Base-by-base conservation (phyloP, 176 grass and related monocot genomes). In the Carex pumila region DNA sequence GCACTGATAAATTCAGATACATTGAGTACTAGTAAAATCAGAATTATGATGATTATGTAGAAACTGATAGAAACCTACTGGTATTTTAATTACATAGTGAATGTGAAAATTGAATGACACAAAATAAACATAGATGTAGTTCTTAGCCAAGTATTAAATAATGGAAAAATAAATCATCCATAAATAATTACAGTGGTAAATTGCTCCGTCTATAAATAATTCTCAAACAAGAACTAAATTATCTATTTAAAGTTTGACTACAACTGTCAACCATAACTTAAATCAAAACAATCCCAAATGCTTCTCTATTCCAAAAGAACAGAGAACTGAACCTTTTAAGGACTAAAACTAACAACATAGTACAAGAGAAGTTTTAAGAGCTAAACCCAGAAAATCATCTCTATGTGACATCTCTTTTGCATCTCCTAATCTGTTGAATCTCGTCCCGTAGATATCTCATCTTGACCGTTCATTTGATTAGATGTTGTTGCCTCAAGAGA, bases 401-500 rank as follows among this genome's bases (percentile, higher is more conserved):
- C 55, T 13, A 18, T n/a, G 12, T 17, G 17, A 56, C 19, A 54
- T 65, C 36, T 18, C 56, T 30, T 85, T 32, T 69, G 82, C 68
- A 84, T 73, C 29, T 21, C 82, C 15, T 37, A 21, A 60, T 71
- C 65, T 81, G 13, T 54, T 12, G 12, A 55, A 67, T 55, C 53
- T 52, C n/a, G 12, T 82, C 31, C 18, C 61, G 66, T 54, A 22
- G 18, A 31, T 19, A 65, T 5, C 39, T 15, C 75, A 12, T 11
- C 73, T 85, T 68, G 41, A 85, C 71, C 73, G 45, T 71, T 95
- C 88, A 92, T 80, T 80, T 82, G 71, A 76, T 68, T 88, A 14
- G 79, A 89, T 76, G 32, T 7, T 18, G 79, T 31, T 36, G 30
- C 86, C 76, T 92, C 61, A 70, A 92, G 81, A 65, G 93, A 88